Percentiles rank a stretch among this genome's conserved stretches.
Conservation (phyloP, 1,139 yeast species). For the Candida labiduridarum region DNA sequence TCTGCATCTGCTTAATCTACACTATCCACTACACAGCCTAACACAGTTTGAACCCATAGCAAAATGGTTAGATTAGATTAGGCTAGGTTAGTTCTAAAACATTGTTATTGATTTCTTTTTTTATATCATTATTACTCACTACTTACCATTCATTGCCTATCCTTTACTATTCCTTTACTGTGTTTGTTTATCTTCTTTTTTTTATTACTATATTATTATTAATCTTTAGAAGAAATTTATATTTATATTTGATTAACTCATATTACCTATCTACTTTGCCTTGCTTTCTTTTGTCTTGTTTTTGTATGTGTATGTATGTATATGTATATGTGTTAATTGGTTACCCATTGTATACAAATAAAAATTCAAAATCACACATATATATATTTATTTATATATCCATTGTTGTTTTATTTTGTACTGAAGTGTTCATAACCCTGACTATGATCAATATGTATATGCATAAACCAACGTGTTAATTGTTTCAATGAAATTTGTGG, state of each 20-base stretch:
- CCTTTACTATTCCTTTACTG: too few species aligned
- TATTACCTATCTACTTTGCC: background rate
- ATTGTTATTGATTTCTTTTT: background rate
- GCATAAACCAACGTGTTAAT: too few species aligned
- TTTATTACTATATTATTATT: background rate
- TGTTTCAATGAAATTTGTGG: too few species aligned
- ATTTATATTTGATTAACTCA: too few species aligned
- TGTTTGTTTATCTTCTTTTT: too few species aligned
- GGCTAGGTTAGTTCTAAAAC: too few species aligned
- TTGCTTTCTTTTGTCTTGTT: background rate
- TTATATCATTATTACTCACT: background rate
- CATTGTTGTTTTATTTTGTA: background rate
- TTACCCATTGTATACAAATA: background rate
- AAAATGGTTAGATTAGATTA: background rate
- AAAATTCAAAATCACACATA: background rate
- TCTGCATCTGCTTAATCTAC: conserved; percentile 21
- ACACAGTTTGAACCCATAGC: too few species aligned
- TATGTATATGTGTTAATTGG: background rate
- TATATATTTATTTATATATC: background rate
- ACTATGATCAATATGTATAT: too few species aligned
- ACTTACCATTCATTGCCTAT: too few species aligned
- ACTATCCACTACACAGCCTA: too few species aligned
- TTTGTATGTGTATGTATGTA: background rate
- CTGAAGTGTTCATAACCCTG: background rate
- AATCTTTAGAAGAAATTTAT: background rate